These are phyloP conservation scores for Pseudozyma tsukubaensis DNA, from an alignment of 1,284 basidiomycete genomes.

Conservation along the genomic window DNA sequence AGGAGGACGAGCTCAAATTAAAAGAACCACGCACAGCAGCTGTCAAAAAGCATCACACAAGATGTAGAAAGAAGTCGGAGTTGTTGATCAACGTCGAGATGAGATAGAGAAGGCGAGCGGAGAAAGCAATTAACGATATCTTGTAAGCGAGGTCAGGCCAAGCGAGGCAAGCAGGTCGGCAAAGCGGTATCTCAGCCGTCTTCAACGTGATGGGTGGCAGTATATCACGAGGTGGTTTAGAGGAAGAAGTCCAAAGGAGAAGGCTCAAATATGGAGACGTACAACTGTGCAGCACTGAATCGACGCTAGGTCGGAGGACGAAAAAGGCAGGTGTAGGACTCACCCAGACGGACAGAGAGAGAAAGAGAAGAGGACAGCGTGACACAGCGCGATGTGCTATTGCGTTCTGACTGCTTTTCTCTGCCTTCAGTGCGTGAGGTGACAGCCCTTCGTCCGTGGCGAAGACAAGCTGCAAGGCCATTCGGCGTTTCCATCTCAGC, in stretches of 20 bases:
- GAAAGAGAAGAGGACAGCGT: neutral
- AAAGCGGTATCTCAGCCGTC: too few relatives aligned
- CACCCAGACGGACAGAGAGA: constrained; percentile 2
- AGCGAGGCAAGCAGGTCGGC: too few relatives aligned
- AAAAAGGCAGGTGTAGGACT: constrained; percentile 1
- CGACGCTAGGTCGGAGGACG: constrained; percentile 37
- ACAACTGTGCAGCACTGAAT: constrained; percentile 16
- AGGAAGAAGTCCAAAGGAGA: neutral
- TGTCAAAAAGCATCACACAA: neutral
- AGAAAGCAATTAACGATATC: neutral
- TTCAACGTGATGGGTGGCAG: too few relatives aligned
- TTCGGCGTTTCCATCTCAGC: constrained; percentile 9
- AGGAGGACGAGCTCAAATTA: neutral
- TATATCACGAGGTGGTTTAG: too few relatives aligned
- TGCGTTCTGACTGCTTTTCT: too few relatives aligned
- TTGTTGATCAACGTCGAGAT: neutral
- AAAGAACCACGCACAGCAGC: neutral
- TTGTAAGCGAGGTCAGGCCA: too few relatives aligned
- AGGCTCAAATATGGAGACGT: constrained; percentile 1
- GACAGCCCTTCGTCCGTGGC: neutral
- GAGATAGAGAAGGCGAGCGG: neutral
- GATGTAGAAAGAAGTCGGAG: neutral
- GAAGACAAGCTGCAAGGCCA: neutral
- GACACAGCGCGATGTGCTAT: too few relatives aligned
- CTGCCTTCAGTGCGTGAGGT: too few relatives aligned